phyloP scores from a whole-genome alignment of 305 asterid genomes.

The Fraxinus floribunda region DNA sequence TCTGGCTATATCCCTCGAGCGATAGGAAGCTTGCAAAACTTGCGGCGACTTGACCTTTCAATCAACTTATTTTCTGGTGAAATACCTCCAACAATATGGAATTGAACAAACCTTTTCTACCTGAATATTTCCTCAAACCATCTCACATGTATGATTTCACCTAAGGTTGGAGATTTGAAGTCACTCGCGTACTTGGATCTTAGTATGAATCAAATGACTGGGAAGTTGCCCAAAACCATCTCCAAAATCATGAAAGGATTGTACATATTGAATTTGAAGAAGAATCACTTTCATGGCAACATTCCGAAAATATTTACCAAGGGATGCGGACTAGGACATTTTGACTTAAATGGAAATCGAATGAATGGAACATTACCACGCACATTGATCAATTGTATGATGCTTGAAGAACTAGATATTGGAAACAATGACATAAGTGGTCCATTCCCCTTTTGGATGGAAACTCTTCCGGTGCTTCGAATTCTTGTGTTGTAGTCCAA shows the following conservation, averaged over 20 bases:
- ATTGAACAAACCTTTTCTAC: too few relatives aligned
- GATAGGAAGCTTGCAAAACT: background rate
- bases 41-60: background rate
- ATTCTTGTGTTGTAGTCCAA: conserved; percentile 15
- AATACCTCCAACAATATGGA: background rate
- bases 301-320: background rate
- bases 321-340: background rate
- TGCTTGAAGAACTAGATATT: conserved; percentile 8
- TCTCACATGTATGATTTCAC: background rate
- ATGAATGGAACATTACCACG: conserved; percentile 17
- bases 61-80: background rate
- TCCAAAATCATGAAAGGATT: conserved; percentile 34
- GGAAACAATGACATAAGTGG: conserved; percentile 13
- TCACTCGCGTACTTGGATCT: background rate
- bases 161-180: background rate
- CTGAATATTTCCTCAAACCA: conserved; percentile 1
- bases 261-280: conserved; percentile 3
- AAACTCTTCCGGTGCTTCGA: conserved; percentile 15
- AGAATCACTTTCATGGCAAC: background rate
- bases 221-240: conserved; percentile 46
- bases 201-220: conserved; percentile 31
- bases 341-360: conserved; percentile 18
- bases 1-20: background rate
- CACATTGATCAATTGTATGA: conserved; percentile 12
- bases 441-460: conserved; percentile 23